A percentile compares a stretch with the other conserved stretches of the same genome.
Evolutionary conservation across 139 green algal species (phyloP).

Genomic region (Chlorella sp.): DNA sequence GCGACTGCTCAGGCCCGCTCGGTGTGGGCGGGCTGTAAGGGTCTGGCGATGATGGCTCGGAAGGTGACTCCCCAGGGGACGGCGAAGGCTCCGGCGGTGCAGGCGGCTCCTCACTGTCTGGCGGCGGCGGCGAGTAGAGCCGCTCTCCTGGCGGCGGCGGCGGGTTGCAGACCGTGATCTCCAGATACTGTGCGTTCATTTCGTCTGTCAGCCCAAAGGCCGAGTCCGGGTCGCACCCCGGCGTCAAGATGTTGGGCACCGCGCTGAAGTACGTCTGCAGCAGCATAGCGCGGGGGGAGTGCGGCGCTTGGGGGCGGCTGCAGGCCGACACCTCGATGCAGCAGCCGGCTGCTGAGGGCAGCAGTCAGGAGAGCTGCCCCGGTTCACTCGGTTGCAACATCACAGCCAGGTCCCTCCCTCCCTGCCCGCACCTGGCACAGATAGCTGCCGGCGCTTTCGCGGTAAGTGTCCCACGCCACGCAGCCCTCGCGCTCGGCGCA

Average conservation of each 20-base stretch:
- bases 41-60: neutral
- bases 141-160: neutral
- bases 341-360: no score
- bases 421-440: neutral
- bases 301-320: no score
- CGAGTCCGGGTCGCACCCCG: neutral
- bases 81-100: neutral
- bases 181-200: no score
- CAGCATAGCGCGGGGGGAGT: neutral
- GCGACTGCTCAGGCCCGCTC: neutral
- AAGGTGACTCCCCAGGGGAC: no score
- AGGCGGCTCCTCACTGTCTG: neutral
- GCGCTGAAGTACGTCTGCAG: conserved; percentile 3
- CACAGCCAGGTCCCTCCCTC: neutral
- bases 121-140: neutral
- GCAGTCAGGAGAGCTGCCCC: no score
- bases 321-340: no score
- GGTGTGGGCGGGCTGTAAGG: neutral
- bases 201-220: neutral
- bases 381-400: no score
- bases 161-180: neutral
- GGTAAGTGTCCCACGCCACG: neutral
- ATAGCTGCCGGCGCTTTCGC: neutral
- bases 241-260: conserved; percentile 4
- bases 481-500: neutral